phyloP scores from a whole-genome alignment of 177 flowering plant species.

The Vitis hybrid region DNA sequence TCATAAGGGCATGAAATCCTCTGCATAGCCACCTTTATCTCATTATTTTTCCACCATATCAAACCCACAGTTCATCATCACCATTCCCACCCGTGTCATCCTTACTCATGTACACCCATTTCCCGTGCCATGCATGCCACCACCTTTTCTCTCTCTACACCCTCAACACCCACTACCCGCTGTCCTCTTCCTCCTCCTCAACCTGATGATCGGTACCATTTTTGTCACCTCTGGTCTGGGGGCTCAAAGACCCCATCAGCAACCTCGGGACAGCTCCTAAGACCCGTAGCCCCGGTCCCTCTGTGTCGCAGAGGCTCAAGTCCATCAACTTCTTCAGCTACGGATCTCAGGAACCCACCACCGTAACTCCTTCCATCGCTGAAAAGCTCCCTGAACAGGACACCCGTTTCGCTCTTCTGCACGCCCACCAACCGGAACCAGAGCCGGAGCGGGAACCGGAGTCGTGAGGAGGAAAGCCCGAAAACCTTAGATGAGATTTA shows the following conservation, averaged over 20 bases:
- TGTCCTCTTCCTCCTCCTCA: conserved; percentile 68
- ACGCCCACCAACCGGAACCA: neutral
- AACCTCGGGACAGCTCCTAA: neutral
- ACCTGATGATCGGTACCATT: conserved; percentile 81
- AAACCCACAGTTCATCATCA: too few relatives aligned
- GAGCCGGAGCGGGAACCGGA: neutral
- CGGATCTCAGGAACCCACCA: neutral
- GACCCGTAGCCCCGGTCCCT: conserved; percentile 18
- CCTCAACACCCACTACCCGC: too few relatives aligned
- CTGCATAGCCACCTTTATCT: too few relatives aligned
- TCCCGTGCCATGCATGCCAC: too few relatives aligned
- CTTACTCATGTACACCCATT: too few relatives aligned
- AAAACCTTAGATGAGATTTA: conserved; percentile 25
- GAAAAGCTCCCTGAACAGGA: neutral
- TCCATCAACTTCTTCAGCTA: conserved; percentile 22
- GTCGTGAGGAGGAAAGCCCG: neutral
- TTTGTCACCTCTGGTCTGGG: conserved; percentile 44
- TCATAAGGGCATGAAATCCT: too few relatives aligned
- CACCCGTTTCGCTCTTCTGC: too few relatives aligned
- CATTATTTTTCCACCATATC: too few relatives aligned
- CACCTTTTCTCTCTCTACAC: too few relatives aligned
- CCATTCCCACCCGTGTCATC: too few relatives aligned
- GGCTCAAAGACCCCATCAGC: conserved; percentile 18
- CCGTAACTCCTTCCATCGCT: neutral
- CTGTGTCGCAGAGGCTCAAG: conserved; percentile 28